phyloP scores from a whole-genome alignment of 192 early-diverging fungal genomes.

The Coemansia sp. region DNA sequence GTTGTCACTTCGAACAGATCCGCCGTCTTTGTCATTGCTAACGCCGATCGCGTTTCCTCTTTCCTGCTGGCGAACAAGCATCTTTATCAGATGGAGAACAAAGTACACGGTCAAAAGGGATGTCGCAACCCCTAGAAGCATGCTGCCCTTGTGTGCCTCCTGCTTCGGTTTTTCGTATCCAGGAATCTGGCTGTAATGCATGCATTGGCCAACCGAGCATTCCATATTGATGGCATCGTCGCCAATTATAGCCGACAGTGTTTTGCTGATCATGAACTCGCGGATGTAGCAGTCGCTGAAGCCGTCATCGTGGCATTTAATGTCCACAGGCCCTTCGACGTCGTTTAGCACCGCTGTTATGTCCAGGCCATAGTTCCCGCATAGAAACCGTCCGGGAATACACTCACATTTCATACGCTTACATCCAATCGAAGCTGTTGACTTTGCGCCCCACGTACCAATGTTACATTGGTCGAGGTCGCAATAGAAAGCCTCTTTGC shows the following conservation, averaged over 20 bases:
- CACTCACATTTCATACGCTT: constrained; percentile 77
- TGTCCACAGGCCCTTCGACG: constrained; percentile 76
- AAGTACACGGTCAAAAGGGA: constrained; percentile 45
- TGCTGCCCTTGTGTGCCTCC: constrained; percentile 37
- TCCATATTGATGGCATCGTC: constrained; percentile 77
- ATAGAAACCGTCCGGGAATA: constrained; percentile 75
- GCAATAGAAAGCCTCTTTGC: constrained; percentile 90
- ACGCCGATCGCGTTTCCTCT: not conserved
- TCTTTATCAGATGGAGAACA: constrained; percentile 36
- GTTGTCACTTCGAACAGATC: too few relatives aligned
- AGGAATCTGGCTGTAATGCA: constrained; percentile 85
- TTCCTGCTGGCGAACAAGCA: constrained; percentile 18
- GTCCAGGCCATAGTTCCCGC: constrained; percentile 80
- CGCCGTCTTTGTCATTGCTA: not conserved
- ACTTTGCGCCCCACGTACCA: constrained; percentile 40
- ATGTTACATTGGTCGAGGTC: constrained; percentile 73
- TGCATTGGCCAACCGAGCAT: constrained; percentile 82
- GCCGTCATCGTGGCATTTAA: constrained; percentile 68
- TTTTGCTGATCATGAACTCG: constrained; percentile 36
- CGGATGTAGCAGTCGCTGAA: constrained; percentile 83
- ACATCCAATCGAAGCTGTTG: constrained; percentile 64
- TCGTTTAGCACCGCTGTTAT: constrained; percentile 78
- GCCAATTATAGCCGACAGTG: constrained; percentile 64
- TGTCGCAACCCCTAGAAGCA: constrained; percentile 33
- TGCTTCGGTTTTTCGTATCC: constrained; percentile 55